A percentile compares a stretch with the other conserved stretches of the same genome.
phyloP scores from a whole-genome alignment of 176 grass and related monocot species.

The Avena insularis region DNA sequence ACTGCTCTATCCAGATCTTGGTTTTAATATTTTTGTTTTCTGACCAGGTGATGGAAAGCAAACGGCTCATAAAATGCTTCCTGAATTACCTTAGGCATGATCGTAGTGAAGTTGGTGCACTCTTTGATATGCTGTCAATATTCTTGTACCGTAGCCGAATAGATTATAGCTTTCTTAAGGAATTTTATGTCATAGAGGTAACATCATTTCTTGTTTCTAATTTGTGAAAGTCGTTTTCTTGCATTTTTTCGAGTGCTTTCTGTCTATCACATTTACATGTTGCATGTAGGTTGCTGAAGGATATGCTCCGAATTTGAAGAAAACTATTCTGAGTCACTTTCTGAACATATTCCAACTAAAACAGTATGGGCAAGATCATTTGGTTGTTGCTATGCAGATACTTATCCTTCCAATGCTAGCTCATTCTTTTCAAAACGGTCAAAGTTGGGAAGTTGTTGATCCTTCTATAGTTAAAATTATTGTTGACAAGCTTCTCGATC shows the following conservation, averaged over 20 bases:
- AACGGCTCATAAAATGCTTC: slow-evolving; percentile 96
- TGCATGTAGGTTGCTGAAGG: slow-evolving; percentile 88
- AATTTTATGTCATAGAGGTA: slow-evolving; percentile 99
- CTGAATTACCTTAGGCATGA: slow-evolving; percentile 96
- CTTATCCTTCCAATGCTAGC: slow-evolving; percentile 99
- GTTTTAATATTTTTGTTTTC: slow-evolving; percentile 38
- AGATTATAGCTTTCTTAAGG: slow-evolving; percentile 96
- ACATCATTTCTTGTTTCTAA: slow-evolving; percentile 27
- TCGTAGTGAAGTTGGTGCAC: slow-evolving; percentile 80
- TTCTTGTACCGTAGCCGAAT: slow-evolving; percentile 97
- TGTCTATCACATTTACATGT: slow-evolving; percentile 39
- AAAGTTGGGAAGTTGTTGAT: slow-evolving; percentile 99
- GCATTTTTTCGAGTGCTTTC: slow-evolving; percentile 21
- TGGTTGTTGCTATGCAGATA: slow-evolving; percentile 99
- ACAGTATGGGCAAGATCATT: slow-evolving; percentile 96
- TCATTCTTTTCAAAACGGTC: slow-evolving; percentile 96
- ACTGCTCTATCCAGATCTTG: neutral
- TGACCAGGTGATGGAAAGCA: slow-evolving; percentile 97
- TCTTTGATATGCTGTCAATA: slow-evolving; percentile 99
- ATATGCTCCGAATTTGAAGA: slow-evolving; percentile 86
- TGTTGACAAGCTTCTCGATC: slow-evolving; percentile 98
- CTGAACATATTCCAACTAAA: slow-evolving; percentile 95
- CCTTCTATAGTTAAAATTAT: slow-evolving; percentile 87
- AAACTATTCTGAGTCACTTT: slow-evolving; percentile 87
- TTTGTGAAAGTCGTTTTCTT: slow-evolving; percentile 5